phyloP scores from a whole-genome alignment of 176 grass and related monocot species.

The Neostapfia colusana region DNA sequence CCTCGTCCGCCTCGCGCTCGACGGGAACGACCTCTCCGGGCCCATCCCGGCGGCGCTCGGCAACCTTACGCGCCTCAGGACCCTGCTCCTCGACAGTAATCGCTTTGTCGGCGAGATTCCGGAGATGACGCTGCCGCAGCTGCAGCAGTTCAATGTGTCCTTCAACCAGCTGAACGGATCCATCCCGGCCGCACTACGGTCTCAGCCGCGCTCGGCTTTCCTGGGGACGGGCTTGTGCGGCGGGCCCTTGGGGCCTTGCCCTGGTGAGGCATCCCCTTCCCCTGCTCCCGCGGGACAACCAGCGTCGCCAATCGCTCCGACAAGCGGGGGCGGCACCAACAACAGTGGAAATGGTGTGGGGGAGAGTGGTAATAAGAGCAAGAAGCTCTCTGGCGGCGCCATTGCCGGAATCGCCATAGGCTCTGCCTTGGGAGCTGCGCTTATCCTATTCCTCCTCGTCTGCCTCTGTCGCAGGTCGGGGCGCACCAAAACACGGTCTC shows the following conservation, averaged over 20 bases:
- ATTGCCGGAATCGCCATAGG: conserved; percentile 67
- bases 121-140: conserved; percentile 29
- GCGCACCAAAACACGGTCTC: conserved; percentile 43
- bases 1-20: conserved; percentile 50
- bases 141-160: conserved; percentile 65
- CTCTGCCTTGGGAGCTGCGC: conserved; percentile 34
- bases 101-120: conserved; percentile 53
- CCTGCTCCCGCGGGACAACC: conserved; percentile 40
- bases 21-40: conserved; percentile 45
- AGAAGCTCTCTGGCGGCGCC: conserved; percentile 58
- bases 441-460: conserved; percentile 53
- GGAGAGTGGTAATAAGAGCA: conserved; percentile 28
- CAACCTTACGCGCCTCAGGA: conserved; percentile 46
- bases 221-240: conserved; percentile 53
- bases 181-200: conserved; percentile 48
- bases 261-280: conserved; percentile 47
- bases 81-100: conserved; percentile 57
- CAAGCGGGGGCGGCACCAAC: neutral
- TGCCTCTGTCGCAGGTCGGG: conserved; percentile 52
- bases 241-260: conserved; percentile 50
- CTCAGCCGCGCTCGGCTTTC: conserved; percentile 46
- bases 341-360: neutral
- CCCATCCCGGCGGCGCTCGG: conserved; percentile 37
- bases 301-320: conserved; percentile 6
- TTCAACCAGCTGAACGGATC: conserved; percentile 62